phyloP scores from a whole-genome alignment of 768 basidiomycete genomes.

The Chalciporus pseudorubinellus region DNA sequence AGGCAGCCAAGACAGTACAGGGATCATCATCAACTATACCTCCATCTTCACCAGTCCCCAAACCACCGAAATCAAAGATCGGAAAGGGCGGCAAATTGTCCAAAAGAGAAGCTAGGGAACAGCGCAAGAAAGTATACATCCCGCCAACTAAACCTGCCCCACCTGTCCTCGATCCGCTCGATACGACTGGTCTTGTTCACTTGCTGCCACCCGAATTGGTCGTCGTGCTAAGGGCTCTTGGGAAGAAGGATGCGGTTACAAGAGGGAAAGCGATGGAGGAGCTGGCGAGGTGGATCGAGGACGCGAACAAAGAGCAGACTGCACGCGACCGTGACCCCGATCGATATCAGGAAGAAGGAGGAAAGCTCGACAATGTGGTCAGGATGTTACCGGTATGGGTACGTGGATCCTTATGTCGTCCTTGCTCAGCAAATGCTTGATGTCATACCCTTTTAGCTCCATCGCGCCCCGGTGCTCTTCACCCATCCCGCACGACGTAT shows the following conservation, averaged over 20 bases:
- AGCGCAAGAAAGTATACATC: slow-evolving; percentile 81
- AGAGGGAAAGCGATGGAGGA: slow-evolving; percentile 85
- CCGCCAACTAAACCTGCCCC: slow-evolving; percentile 80
- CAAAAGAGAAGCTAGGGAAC: slow-evolving; percentile 55
- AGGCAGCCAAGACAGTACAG: slow-evolving; percentile 41
- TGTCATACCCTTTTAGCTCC: no score
- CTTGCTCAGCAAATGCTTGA: no score
- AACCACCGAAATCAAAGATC: slow-evolving; percentile 46
- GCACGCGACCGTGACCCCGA: slow-evolving; percentile 31
- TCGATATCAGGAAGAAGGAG: slow-evolving; percentile 6
- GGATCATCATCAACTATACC: slow-evolving; percentile 18
- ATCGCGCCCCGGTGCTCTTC: slow-evolving; percentile 81
- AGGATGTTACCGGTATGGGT: slow-evolving; percentile 92
- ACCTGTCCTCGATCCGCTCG: slow-evolving; percentile 79
- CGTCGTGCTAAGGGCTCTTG: slow-evolving; percentile 74
- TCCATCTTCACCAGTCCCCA: slow-evolving; percentile 37
- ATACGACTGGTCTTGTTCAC: slow-evolving; percentile 75
- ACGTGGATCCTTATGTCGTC: slow-evolving; percentile 30
- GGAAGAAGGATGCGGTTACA: slow-evolving; percentile 89
- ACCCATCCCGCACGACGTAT: slow-evolving; percentile 79
- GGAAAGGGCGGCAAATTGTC: slow-evolving; percentile 48
- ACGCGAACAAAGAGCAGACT: slow-evolving; percentile 41
- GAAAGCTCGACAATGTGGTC: slow-evolving; percentile 35
- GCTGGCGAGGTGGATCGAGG: slow-evolving; percentile 64
- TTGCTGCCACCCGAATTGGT: slow-evolving; percentile 77